These are phyloP conservation scores for Candida endomychidarum DNA, from an alignment of 805 yeast genomes.

Conservation along the genomic window DNA sequence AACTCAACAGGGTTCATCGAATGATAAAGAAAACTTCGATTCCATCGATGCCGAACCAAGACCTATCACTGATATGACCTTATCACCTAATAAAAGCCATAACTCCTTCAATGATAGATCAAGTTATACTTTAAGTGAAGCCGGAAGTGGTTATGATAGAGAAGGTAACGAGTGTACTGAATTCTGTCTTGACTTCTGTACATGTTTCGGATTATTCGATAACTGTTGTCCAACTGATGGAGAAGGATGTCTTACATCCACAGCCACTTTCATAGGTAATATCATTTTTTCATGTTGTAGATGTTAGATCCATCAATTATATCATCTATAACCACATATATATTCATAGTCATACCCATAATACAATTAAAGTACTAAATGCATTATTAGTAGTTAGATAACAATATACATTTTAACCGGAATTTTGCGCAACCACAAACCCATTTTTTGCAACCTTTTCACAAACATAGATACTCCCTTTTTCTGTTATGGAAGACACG, in stretches of 20 bases:
- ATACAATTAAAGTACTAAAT: too few relatives aligned
- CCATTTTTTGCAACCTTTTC: conserved; percentile 3
- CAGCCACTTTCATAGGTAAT: conserved; percentile 39
- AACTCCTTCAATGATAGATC: conserved; percentile 16
- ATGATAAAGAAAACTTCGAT: conserved; percentile 7
- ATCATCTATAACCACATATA: too few relatives aligned
- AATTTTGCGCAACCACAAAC: conserved; percentile 6
- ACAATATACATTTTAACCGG: not conserved
- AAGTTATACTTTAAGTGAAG: conserved; percentile 24
- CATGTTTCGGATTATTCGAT: conserved; percentile 42
- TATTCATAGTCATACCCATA: not conserved
- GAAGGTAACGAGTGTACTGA: conserved; percentile 42
- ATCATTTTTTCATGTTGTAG: conserved; percentile 34
- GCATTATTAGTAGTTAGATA: too few relatives aligned
- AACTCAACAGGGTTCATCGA: not conserved
- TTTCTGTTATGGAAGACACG: not conserved
- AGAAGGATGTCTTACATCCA: conserved; percentile 38
- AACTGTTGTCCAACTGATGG: conserved; percentile 42
- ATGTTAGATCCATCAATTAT: too few relatives aligned
- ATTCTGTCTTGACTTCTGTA: conserved; percentile 36
- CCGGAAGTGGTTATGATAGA: conserved; percentile 37
- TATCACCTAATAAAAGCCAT: conserved; percentile 1
- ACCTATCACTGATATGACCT: conserved; percentile 16
- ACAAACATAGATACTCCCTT: too few relatives aligned
- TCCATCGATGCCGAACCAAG: conserved; percentile 17